Evolutionary conservation across 495 filamentous ascomycete species (phyloP).

Genomic region (Penicillium turbatum): DNA sequence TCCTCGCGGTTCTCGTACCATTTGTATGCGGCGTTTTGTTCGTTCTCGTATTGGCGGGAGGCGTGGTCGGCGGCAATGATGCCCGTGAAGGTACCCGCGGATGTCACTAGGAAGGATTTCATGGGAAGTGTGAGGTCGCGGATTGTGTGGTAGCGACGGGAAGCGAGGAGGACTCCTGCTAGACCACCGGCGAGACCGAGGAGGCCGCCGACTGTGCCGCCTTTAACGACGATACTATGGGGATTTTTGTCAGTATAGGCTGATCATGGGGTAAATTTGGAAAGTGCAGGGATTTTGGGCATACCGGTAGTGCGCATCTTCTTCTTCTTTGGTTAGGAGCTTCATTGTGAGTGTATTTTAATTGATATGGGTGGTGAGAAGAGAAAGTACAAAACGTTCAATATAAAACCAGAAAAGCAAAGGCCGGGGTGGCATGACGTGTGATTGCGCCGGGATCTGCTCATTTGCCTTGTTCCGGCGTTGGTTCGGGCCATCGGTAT

Average conservation of each 20-base stretch:
- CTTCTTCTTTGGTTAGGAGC: slow-evolving; percentile 90
- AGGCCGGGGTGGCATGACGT: slow-evolving; percentile 33
- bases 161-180: slow-evolving; percentile 58
- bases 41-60: slow-evolving; percentile 68
- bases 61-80: slow-evolving; percentile 83
- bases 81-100: slow-evolving; percentile 72
- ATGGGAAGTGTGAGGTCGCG: slow-evolving; percentile 79
- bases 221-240: slow-evolving; percentile 64
- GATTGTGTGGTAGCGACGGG: slow-evolving; percentile 65
- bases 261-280: slow-evolving; percentile 2
- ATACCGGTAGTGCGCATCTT: slow-evolving; percentile 61
- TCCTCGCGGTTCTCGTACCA: slow-evolving; percentile 62
- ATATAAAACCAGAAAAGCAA: slow-evolving; percentile 24
- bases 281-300: background rate
- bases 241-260: slow-evolving; percentile 20
- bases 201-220: slow-evolving; percentile 66
- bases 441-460: slow-evolving; percentile 24
- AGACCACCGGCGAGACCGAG: slow-evolving; percentile 61
- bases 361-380: background rate
- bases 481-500: slow-evolving; percentile 20
- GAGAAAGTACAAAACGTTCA: background rate
- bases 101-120: slow-evolving; percentile 84
- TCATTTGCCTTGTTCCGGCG: background rate
- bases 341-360: slow-evolving; percentile 61
- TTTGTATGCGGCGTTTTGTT: slow-evolving; percentile 57